Base-by-base conservation (phyloP, 352 stramenopile genomes). In the Globisporangium alternatum region DNA sequence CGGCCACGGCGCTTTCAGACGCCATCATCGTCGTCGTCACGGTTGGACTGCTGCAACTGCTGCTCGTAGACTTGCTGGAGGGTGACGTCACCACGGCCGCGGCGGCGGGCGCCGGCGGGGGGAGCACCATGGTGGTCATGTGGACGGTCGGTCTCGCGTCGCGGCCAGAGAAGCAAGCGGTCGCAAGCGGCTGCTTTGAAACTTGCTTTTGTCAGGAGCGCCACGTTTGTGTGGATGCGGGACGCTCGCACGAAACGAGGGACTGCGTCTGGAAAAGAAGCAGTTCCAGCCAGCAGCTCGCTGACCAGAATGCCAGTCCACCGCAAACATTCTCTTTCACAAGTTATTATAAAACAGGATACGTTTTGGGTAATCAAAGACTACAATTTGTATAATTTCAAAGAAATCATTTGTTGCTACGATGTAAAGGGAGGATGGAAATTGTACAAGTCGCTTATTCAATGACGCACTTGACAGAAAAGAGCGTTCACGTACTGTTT, bases 61-160 rank as follows among this genome's bases (percentile, higher is more conserved):
- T 65, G 55, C 37, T 62, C 12, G 13, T 58, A 22, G 44, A 39
- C 44, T 69, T 71, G 58, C 44, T 71, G 60, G 58, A 31, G n/a
- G 74, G 35, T 2, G 62, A 57, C 4, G 62, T 45, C 5, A 57
- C 66, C 13, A 72, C 52, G 22, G 49, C 64, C 5, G 74, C 64
- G 5, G 62, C 58, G n/a, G 71, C 25, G 7, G 66, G 17, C 13
- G 71, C 67, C 10, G 78, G 51, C 15, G 75, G 69, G 48, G 80
- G 75, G 28, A 88, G 63, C 33, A 87, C 71, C 25, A 85, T 71
- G 10, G 77, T 84, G 10, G 78, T 88, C 81, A 90, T 88, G 48
- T 47, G 15, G 41, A 21, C 15, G 39, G 39, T n/a, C 39, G 25
- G n/a, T 33, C 22, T 17, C 48, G 25, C 25, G 28, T 54, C 49